Evolutionary conservation across 208 protist species (phyloP), one percentile per base, ranked within the genome.

Genomic region (Willaertia magna): DNA sequence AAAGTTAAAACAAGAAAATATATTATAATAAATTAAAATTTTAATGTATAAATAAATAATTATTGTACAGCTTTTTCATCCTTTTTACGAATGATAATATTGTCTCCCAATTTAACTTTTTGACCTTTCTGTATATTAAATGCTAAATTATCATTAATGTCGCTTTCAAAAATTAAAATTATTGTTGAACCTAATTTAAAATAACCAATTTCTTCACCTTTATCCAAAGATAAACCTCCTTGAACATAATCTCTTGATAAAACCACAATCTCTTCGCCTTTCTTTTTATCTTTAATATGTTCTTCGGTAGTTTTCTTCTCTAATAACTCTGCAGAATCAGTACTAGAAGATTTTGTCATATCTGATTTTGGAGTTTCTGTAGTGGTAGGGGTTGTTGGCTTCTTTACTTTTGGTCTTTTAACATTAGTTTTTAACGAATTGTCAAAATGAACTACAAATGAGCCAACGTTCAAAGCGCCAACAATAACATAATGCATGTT

Each of bases 141-240:
- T 34, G 12, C 55, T 34, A 67, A n/a, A 26, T 30, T 22, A 67
- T 67, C 55, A 14, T 67, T 26, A 34, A 34, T 26, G 9, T 67
- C 34, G 55, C 55, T 67, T 67, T 95, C 93, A 75, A 93, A 93
- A 34, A 95, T 76, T 20, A 95, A 42, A 0, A 94, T 87, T 30
- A 95, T 88, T 18, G 92, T 93, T 14, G 89, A 92, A 59, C 93
- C 93, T 30, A 95, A 85, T 22, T 88, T 85, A 85, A 95, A 95
- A 40, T 75, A 79, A n/a, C 89, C 92, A 0, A 94, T 9, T 44
- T 93, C 88, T 30, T 90, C 74, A 59, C 92, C 91, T 51, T 88
- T 88, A 6, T 88, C 40, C 2, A 81, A 12, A 30, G 26, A 30
- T 20, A 78, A 14, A 16, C 74, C 84, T 44, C 85, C 75, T 34